Conservation (phyloP, 495 filamentous ascomycete species). For the Lichenothelia convexa region DNA sequence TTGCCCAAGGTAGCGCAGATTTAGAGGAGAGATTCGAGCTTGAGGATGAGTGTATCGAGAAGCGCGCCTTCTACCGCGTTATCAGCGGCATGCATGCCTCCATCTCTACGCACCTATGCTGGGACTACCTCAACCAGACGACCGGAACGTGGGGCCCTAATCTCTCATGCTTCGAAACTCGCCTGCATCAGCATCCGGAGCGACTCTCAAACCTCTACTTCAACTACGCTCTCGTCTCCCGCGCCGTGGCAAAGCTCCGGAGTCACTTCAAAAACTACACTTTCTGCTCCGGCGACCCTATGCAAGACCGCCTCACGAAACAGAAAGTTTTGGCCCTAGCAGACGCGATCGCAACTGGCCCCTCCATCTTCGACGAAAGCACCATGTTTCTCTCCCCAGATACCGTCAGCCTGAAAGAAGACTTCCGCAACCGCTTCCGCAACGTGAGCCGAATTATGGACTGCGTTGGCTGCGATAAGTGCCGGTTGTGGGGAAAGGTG, state of each 20-base stretch:
- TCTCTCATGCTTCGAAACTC: slow-evolving; percentile 67
- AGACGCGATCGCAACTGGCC: slow-evolving; percentile 38
- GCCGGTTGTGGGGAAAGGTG: slow-evolving; percentile 94
- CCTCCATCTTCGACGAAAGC: slow-evolving; percentile 81
- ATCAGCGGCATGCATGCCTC: slow-evolving; percentile 95
- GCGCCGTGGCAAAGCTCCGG: slow-evolving; percentile 79
- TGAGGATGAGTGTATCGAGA: slow-evolving; percentile 89
- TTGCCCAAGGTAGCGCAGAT: slow-evolving; percentile 16
- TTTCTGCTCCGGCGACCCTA: slow-evolving; percentile 74
- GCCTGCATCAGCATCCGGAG: slow-evolving; percentile 69
- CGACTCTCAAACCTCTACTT: slow-evolving; percentile 96
- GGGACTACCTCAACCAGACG: slow-evolving; percentile 88
- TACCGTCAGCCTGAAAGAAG: slow-evolving; percentile 62
- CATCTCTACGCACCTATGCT: slow-evolving; percentile 90
- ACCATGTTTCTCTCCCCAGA: slow-evolving; percentile 75
- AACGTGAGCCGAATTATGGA: slow-evolving; percentile 96
- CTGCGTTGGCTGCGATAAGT: slow-evolving; percentile 97
- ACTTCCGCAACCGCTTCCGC: slow-evolving; percentile 92
- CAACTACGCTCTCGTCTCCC: slow-evolving; percentile 86
- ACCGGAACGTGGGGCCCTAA: slow-evolving; percentile 93
- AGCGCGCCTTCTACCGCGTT: slow-evolving; percentile 89
- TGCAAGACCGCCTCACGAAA: slow-evolving; percentile 62
- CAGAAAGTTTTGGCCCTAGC: slow-evolving; percentile 59
- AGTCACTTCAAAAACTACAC: slow-evolving; percentile 70
- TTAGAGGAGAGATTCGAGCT: slow-evolving; percentile 37